phyloP scores from a whole-genome alignment of 192 early-diverging fungal genomes.

The Podila clonocystis region DNA sequence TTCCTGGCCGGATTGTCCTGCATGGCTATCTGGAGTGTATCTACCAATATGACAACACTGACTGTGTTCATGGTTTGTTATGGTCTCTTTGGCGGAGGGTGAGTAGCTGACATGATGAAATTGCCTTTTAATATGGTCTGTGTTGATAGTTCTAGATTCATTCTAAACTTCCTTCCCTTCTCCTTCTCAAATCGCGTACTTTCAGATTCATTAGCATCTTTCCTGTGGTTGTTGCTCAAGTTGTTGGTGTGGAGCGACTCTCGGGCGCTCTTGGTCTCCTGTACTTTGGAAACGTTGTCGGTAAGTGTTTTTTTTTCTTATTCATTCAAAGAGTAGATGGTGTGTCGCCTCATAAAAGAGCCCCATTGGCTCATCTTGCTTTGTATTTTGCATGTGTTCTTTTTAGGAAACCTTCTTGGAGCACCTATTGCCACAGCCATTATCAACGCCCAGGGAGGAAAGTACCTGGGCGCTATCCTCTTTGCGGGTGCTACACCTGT shows the following conservation, averaged over 20 bases:
- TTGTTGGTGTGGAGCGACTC: slow-evolving; percentile 62
- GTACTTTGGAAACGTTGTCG: slow-evolving; percentile 42
- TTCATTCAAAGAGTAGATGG: background rate
- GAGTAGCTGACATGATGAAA: background rate
- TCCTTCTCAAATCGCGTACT: background rate
- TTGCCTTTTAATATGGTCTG: background rate
- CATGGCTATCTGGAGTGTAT: slow-evolving; percentile 55
- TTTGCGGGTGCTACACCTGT: slow-evolving; percentile 45
- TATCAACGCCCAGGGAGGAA: slow-evolving; percentile 13
- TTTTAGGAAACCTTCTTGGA: slow-evolving; percentile 51
- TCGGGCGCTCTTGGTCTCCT: slow-evolving; percentile 52
- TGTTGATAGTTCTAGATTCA: background rate
- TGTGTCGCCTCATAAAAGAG: background rate
- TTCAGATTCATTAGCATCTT: slow-evolving; percentile 57
- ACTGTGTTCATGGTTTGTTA: slow-evolving; percentile 55
- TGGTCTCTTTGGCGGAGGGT: slow-evolving; percentile 61
- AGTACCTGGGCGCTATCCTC: slow-evolving; percentile 50
- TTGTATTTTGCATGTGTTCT: too few relatives aligned
- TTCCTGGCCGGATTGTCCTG: slow-evolving; percentile 56
- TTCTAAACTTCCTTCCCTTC: slow-evolving; percentile 14
- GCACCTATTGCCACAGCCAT: slow-evolving; percentile 50
- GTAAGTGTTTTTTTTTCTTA: background rate
- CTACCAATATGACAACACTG: slow-evolving; percentile 37
- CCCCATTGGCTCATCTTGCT: too few relatives aligned
- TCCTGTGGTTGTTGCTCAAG: slow-evolving; percentile 58